Percentiles rank a stretch among this genome's conserved stretches.
Evolutionary conservation across 352 stramenopile genomes (phyloP).

Genomic region (Phytophthora fragariaefolia): DNA sequence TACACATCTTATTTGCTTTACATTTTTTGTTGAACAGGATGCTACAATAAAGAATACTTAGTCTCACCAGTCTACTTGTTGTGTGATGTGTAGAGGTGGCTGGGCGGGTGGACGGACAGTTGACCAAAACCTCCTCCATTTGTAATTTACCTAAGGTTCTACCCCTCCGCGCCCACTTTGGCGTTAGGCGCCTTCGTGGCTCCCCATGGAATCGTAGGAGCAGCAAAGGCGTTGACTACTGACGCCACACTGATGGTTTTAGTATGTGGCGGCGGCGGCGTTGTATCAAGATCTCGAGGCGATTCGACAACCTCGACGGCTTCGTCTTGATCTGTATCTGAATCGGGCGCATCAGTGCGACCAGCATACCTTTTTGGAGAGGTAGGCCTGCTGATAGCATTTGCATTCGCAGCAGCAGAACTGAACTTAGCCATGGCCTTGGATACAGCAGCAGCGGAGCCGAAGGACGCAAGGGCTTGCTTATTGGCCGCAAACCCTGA

Average conservation of each 20-base stretch:
- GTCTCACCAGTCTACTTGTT: constrained; percentile 17
- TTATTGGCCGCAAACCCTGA: constrained; percentile 27
- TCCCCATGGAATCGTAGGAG: constrained; percentile 25
- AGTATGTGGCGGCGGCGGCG: constrained; percentile 3
- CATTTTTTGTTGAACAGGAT: constrained; percentile 28
- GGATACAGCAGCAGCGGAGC: constrained; percentile 28
- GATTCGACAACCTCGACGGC: constrained; percentile 49
- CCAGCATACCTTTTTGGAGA: constrained; percentile 28
- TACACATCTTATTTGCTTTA: constrained; percentile 35
- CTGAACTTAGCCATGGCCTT: constrained; percentile 39
- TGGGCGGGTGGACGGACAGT: not conserved
- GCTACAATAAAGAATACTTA: constrained; percentile 52
- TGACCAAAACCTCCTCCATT: not conserved
- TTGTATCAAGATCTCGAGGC: constrained; percentile 42
- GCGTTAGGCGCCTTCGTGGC: constrained; percentile 18
- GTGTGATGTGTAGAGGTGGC: constrained; percentile 12
- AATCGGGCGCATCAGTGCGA: constrained; percentile 12
- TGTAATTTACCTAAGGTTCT: constrained; percentile 18
- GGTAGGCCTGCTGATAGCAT: constrained; percentile 17
- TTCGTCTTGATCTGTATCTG: constrained; percentile 38
- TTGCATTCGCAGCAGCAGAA: constrained; percentile 14
- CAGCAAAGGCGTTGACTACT: constrained; percentile 23
- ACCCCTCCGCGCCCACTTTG: constrained; percentile 41
- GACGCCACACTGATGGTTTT: constrained; percentile 8
- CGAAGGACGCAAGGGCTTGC: constrained; percentile 34